Conservation (phyloP, 2,329 filamentous ascomycete genomes). For the Xylaria sp. region DNA sequence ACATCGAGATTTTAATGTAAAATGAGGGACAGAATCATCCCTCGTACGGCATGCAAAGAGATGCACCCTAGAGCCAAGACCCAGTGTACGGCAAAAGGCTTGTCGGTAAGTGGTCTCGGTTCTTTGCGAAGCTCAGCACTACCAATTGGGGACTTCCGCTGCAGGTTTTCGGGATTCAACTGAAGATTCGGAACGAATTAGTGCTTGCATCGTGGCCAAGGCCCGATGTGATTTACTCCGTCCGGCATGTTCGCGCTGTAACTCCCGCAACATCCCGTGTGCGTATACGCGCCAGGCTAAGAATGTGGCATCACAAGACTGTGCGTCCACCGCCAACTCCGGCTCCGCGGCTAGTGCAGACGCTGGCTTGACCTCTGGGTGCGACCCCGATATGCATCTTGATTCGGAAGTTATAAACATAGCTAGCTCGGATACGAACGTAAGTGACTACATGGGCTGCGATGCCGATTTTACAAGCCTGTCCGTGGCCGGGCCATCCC, state of each 20-base stretch:
- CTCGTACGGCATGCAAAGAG: conserved; percentile 42
- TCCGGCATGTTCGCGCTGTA: conserved; percentile 45
- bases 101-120: conserved; percentile 38
- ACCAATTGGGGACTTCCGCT: not conserved
- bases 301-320: not conserved
- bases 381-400: not conserved
- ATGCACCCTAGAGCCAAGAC: conserved; percentile 41
- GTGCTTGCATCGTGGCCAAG: conserved; percentile 45
- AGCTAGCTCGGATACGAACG: not conserved
- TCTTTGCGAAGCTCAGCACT: not conserved
- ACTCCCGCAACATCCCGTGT: conserved; percentile 38
- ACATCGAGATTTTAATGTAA: not conserved
- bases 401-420: not conserved
- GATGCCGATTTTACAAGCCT: conserved; percentile 9
- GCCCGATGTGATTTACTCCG: conserved; percentile 45
- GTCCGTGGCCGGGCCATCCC: not conserved
- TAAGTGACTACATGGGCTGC: conserved; percentile 17
- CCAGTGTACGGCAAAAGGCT: conserved; percentile 44
- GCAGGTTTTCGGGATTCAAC: conserved; percentile 1
- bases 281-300: conserved; percentile 37
- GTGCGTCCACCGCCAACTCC: conserved; percentile 5
- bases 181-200: conserved; percentile 2
- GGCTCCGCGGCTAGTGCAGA: conserved; percentile 4
- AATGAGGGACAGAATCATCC: conserved; percentile 38
- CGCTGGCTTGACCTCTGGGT: not conserved